Evolutionary conservation across 2,329 filamentous ascomycete genomes (phyloP).

Genomic region (Botrytis fabae): DNA sequence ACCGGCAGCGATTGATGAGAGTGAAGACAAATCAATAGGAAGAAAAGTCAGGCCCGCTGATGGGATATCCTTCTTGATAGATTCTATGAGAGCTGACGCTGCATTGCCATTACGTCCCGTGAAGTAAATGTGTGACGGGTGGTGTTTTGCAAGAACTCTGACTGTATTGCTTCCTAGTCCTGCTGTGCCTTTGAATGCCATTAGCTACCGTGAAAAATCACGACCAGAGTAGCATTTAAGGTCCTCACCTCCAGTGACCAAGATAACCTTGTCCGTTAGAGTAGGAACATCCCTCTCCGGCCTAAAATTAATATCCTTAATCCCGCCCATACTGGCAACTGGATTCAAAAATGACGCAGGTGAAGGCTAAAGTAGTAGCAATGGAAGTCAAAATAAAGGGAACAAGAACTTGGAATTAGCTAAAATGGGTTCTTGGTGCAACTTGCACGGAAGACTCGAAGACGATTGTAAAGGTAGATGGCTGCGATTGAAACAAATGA

Average conservation of each 20-base stretch:
- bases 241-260: neutral
- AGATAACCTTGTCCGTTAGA: neutral
- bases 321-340: neutral
- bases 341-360: neutral
- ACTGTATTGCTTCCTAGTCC: neutral
- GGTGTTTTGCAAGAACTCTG: neutral
- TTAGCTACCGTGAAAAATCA: neutral
- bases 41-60: neutral
- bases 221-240: neutral
- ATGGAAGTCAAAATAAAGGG: neutral
- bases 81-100: neutral
- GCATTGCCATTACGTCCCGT: neutral
- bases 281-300: neutral
- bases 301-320: neutral
- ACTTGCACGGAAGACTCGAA: neutral
- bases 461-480: neutral
- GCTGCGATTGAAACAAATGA: neutral
- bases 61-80: neutral
- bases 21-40: neutral
- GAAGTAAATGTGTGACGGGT: neutral
- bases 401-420: neutral
- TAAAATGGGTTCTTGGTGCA: neutral
- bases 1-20: neutral
- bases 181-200: neutral
- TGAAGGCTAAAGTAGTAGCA: neutral